Base-by-base conservation (phyloP, 2,329 filamentous ascomycete species). In the Endoconidiophora laricicola region DNA sequence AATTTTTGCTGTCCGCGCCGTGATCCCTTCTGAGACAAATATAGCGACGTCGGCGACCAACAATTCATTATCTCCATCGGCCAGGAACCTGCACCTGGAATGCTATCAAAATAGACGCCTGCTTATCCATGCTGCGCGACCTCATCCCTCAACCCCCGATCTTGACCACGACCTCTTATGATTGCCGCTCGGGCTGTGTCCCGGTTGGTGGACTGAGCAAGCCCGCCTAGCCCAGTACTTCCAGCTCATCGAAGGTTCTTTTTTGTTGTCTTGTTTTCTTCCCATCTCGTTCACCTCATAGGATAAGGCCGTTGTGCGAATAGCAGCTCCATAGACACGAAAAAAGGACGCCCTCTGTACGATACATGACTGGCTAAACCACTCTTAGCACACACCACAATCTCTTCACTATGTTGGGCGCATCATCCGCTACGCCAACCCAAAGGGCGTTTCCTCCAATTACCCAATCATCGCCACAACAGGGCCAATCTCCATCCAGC, bases 341-440 rank as follows among this genome's bases (percentile, higher is more conserved):
- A 2, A 33, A 33, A 33, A 7, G 29, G 29, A 12, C 29, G 29
- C 3, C 29, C 12, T 33, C 29, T 33, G 29, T 33, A 12, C 9
- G 29, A 33, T 33, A 33, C 12, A 33, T 33, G 29, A 33, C 29
- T 12, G 2, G 29, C 29, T 24, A 26, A 40, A 39, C 36, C 22
- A 23, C 22, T 22, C 22, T 12, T 22, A 48, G 14, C 16, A 14
- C 38, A 16, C 23, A 20, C 24, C 33, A 4, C 10, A 26, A 45
- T 16, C 6, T 37, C 14, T 38, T 42, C 59, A 62, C 66, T 62
- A 73, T 73, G 67, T 65, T 74, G 63, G 70, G 69, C 63, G 66
- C 69, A 61, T 53, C 52, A 22, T 72, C 72, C 56, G 66, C 68
- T 57, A 72, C 69, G 55, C 69, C 72, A 59, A 69, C 69, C 56